These are phyloP conservation scores for Dalbergia cultrata DNA, from an alignment of 306 rosid species.

Conservation along the genomic window DNA sequence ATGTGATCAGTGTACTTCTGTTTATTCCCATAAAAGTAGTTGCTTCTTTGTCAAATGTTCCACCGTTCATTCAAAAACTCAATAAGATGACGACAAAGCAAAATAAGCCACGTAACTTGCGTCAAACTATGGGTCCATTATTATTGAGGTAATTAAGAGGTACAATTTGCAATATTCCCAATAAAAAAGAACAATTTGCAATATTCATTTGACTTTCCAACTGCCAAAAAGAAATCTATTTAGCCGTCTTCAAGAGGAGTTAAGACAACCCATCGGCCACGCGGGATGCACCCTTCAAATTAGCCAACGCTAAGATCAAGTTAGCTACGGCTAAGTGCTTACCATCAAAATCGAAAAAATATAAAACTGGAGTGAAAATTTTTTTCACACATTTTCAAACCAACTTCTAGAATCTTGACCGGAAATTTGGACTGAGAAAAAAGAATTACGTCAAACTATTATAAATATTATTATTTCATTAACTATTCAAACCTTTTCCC, in stretches of 20 bases:
- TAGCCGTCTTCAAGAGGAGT: background rate
- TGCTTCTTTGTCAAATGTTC: background rate
- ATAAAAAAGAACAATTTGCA: background rate
- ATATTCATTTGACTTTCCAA: too few species aligned
- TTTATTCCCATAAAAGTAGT: background rate
- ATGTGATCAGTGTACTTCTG: background rate
- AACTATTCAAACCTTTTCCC: too few species aligned
- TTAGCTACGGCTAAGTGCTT: background rate
- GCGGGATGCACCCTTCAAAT: background rate
- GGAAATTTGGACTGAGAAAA: background rate
- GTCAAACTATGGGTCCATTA: background rate
- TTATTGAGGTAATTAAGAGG: background rate
- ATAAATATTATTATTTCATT: too few species aligned
- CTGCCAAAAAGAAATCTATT: background rate
- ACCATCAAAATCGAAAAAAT: background rate
- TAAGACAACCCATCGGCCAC: background rate
- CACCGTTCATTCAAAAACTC: background rate
- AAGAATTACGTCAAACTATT: too few species aligned
- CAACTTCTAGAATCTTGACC: background rate
- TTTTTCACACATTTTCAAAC: too few species aligned
- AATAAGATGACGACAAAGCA: background rate
- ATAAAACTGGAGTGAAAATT: background rate
- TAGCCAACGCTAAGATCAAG: background rate
- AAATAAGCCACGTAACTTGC: background rate
- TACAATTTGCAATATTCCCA: constrained; percentile 11